Base-by-base conservation (phyloP, 2,329 filamentous ascomycete genomes). In the Nemania sp. region DNA sequence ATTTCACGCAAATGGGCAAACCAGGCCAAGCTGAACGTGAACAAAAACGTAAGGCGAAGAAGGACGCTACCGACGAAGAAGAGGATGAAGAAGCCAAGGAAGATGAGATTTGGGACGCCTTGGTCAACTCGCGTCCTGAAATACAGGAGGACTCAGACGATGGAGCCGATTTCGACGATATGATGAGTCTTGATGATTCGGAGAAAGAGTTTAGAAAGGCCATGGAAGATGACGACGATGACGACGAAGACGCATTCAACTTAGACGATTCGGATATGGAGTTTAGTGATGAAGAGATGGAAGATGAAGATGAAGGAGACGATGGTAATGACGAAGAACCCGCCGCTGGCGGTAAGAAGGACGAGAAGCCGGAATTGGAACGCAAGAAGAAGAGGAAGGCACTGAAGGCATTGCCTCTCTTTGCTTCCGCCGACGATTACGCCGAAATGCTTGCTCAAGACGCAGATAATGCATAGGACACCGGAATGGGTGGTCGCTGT, bases 371-470 rank as follows among this genome's bases (percentile, higher is more conserved):
- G n/a, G 71, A 72, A 55, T 74, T 73, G 2, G 76, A 77, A 76
- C 69, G 73, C 78, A 86, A 85, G 74, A 86, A 88, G 78, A 93
- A 92, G 82, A 90, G 88, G 82, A 93, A 91, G 86, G 93, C 93
- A 83, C 85, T 98, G 80, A 97, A 94, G 87, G 89, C 89, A 71
- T 84, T 99, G 73, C 96, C 96, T 6, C 97, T 90, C 41, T 99
- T 99, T 83, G 96, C 97, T 22, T 97, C 93, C 35, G 92, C 87
- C 35, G 96, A 98, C 62, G 96, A 98, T 79, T 99, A 98, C 80
- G 95, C 94, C 18, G 92, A 92, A 75, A 86, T 97, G 82, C 81
- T 97, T 78, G 92, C 86, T 3, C 87, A 89, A 71, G 93, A 96
- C 59, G 89, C 90, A 70, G 89, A 89, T 20, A 81, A 67, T 29